Conservation (phyloP, 176 grass and related monocot genomes). For the Raddia distichophylla region DNA sequence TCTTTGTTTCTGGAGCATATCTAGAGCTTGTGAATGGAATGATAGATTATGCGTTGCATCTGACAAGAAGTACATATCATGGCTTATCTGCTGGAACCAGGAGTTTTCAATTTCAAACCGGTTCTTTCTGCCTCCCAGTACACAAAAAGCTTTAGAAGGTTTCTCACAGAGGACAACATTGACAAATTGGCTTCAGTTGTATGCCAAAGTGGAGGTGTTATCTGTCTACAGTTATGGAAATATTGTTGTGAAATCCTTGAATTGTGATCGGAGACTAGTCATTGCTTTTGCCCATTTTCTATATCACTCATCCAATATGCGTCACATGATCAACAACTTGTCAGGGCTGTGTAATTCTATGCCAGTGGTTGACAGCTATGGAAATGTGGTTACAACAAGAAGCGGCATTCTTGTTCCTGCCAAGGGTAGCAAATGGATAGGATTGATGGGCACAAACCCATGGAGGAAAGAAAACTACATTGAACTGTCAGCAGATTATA, state of each 20-base stretch:
- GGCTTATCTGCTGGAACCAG: conserved; percentile 65
- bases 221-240: conserved; percentile 34
- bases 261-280: conserved; percentile 19
- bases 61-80: conserved; percentile 28
- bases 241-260: conserved; percentile 34
- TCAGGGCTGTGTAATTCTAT: conserved; percentile 11
- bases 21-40: not conserved
- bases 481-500: conserved; percentile 61
- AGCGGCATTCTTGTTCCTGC: conserved; percentile 62
- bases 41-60: conserved; percentile 56
- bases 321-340: not conserved
- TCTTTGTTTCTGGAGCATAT: conserved; percentile 52
- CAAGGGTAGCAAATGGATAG: conserved; percentile 68
- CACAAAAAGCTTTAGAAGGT: conserved; percentile 31
- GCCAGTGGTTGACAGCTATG: conserved; percentile 57
- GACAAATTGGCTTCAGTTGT: conserved; percentile 43
- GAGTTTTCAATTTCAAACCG: conserved; percentile 53
- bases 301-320: conserved; percentile 44
- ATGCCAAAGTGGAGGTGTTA: conserved; percentile 47
- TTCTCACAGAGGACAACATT: conserved; percentile 17
- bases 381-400: conserved; percentile 14
- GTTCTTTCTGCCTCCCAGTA: conserved; percentile 42
- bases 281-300: conserved; percentile 66
- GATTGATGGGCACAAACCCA: conserved; percentile 65
- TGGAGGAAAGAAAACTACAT: conserved; percentile 53